Conservation (phyloP, 148 eudicot genomes). For the Salicornia ramosissima region DNA sequence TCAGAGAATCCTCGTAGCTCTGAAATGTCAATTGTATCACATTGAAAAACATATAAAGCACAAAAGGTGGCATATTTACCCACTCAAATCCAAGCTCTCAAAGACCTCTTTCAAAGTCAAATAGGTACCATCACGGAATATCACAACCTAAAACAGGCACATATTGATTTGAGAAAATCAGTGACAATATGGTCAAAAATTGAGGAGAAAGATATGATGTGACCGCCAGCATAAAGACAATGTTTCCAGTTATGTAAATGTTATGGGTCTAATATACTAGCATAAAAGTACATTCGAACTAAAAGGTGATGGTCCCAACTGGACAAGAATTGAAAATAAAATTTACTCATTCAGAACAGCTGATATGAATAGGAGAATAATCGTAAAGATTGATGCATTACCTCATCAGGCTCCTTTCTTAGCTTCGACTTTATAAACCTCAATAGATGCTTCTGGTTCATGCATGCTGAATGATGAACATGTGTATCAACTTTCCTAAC, state of each 20-base stretch:
- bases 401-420: slow-evolving; percentile 99
- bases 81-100: slow-evolving; percentile 96
- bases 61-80: slow-evolving; percentile 37
- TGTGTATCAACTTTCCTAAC: slow-evolving; percentile 99
- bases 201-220: not conserved
- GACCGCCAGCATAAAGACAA: not conserved
- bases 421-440: slow-evolving; percentile 96
- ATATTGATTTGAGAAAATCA: slow-evolving; percentile 7
- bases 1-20: not conserved
- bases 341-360: not conserved
- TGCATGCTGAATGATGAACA: slow-evolving; percentile 99
- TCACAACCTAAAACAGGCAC: slow-evolving; percentile 66
- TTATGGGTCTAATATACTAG: too few relatives aligned
- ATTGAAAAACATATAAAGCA: not conserved
- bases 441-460: slow-evolving; percentile 98
- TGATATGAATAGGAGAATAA: not conserved
- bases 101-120: slow-evolving; percentile 93
- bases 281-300: too few relatives aligned
- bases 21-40: not conserved
- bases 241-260: not conserved
- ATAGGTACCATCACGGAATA: slow-evolving; percentile 97
- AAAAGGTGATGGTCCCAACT: too few relatives aligned
- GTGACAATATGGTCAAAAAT: not conserved
- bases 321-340: not conserved
- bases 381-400: slow-evolving; percentile 22